phyloP scores from a whole-genome alignment of 2,329 filamentous ascomycete genomes.

The Penicillium paneum region DNA sequence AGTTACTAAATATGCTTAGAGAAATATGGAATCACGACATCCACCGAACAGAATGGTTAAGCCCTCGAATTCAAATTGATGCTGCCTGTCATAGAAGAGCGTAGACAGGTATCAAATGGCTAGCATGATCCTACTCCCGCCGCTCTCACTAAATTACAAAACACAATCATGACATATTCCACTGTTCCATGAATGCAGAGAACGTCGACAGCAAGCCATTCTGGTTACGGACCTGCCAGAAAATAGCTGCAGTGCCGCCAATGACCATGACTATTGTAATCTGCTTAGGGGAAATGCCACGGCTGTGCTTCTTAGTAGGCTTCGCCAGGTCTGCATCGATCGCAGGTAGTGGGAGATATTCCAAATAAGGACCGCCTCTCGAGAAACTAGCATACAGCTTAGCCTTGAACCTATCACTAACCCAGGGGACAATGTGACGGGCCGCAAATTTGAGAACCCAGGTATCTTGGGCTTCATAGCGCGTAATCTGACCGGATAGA shows the following conservation, averaged over 20 bases:
- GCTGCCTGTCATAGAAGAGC: too few relatives aligned
- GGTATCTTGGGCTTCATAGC: constrained; percentile 25
- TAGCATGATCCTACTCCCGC: too few relatives aligned
- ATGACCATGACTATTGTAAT: background rate
- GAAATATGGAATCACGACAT: too few relatives aligned
- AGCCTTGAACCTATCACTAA: constrained; percentile 10
- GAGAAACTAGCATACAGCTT: constrained; percentile 10
- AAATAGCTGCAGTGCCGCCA: background rate
- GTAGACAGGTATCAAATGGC: too few relatives aligned
- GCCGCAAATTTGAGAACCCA: constrained; percentile 18
- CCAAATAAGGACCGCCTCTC: constrained; percentile 3
- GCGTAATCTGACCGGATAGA: constrained; percentile 21
- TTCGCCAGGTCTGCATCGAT: background rate
- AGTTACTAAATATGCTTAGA: too few relatives aligned
- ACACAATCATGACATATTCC: background rate
- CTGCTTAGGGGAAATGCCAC: background rate
- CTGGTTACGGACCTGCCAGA: background rate
- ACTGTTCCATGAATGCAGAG: background rate
- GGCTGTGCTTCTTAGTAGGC: background rate
- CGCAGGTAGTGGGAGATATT: constrained; percentile 6
- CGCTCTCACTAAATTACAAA: too few relatives aligned
- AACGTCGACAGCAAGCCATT: background rate
- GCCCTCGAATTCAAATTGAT: too few relatives aligned
- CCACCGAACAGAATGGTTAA: too few relatives aligned
- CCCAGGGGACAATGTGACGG: constrained; percentile 10